Evolutionary conservation across 2,329 filamentous ascomycete species (phyloP).

Genomic region (Penicillium sp.): DNA sequence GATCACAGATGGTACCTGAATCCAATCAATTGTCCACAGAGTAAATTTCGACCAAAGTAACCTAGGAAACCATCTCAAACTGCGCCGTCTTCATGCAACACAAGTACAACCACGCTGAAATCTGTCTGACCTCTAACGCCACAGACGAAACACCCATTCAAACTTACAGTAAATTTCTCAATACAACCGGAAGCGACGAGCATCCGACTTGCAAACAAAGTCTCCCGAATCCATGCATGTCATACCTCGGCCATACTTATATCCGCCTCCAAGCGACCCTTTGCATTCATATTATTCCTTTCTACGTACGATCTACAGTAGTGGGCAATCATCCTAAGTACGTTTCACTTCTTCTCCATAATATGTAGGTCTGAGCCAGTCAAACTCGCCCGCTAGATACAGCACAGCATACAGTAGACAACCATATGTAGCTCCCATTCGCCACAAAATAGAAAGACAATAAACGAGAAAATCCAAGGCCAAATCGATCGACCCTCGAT

Average conservation of each 20-base stretch:
- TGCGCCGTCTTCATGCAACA: conserved; percentile 1
- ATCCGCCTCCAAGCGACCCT: neutral
- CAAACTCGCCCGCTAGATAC: neutral
- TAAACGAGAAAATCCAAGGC: neutral
- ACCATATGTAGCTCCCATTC: neutral
- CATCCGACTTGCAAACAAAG: conserved; percentile 8
- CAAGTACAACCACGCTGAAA: conserved; percentile 6
- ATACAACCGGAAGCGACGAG: conserved; percentile 2
- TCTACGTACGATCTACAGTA: neutral
- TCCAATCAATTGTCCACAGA: neutral
- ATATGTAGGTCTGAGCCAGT: neutral
- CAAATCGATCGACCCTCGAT: neutral
- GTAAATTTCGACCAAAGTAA: neutral
- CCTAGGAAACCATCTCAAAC: neutral
- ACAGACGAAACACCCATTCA: conserved; percentile 1
- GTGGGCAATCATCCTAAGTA: neutral
- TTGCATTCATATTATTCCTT: neutral
- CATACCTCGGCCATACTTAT: conserved; percentile 15
- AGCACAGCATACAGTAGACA: neutral
- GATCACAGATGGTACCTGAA: conserved; percentile 2
- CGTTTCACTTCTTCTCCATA: neutral
- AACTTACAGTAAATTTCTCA: neutral
- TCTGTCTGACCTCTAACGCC: conserved; percentile 6
- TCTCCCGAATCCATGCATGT: conserved; percentile 21
- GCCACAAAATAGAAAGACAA: neutral